Base-by-base conservation (phyloP, 176 grass and related monocot species). In the Avena atlantica region DNA sequence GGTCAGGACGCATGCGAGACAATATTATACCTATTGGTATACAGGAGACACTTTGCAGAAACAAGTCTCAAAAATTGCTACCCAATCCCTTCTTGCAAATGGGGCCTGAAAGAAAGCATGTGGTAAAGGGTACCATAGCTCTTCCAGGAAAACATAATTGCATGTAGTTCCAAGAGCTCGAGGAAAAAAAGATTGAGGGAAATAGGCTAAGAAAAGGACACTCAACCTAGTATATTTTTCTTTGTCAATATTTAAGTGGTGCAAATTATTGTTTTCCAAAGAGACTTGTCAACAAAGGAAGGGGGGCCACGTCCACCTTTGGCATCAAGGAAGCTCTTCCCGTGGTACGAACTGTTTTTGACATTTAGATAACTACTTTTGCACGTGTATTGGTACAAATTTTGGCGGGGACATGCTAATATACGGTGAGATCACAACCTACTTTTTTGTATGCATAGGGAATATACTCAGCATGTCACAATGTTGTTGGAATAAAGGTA, bases 401-500 rank as follows among this genome's bases (percentile, higher is more conserved):
- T 68, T 88, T 64, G 27, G 51, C 58, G 69, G n/a, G 70, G 50
- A 70, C 42, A 63, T 81, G 89, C 76, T 81, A 81, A 78, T 85
- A n/a, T 55, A 52, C 48, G 34, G 12, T 86, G 70, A 70, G 8
- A 80, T 42, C 51, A 70, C 62, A 82, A 71, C 19, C 19, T 11
- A 61, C 79, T 13, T 90, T 42, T 82, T 62, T 62, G 12, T 29
- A 64, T 56, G 31, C 56, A 31, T 47, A 78, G 5, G 81, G 89
- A 85, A 85, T 85, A 70, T 81, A 77, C 86, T 21, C 34, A 45
- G 77, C 60, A 45, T 81, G 62, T 81, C 76, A 64, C 44, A 48
- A 85, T 85, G 81, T 80, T 90, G 16, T 82, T 88, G 90, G 90
- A 91, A 91, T 91, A 88, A 91, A 91, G 86, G 78, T 85, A 45